These are phyloP conservation scores for Epichloe elymi DNA, from an alignment of 2,329 filamentous ascomycete species.

Conservation along the genomic window DNA sequence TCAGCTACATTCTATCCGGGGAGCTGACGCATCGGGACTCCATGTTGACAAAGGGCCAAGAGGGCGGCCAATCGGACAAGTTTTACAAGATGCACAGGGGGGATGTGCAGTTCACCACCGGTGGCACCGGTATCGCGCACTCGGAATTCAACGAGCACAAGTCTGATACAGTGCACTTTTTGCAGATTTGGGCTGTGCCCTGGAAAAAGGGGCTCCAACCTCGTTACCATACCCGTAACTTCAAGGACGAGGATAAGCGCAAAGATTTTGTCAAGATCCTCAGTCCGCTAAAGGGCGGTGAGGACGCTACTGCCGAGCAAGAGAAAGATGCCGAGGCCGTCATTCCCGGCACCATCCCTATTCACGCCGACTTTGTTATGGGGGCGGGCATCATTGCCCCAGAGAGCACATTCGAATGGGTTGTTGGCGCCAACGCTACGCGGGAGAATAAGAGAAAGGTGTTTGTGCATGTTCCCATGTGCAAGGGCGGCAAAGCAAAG, in stretches of 20 bases:
- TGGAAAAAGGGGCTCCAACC: conserved; percentile 62
- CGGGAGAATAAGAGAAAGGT: conserved; percentile 52
- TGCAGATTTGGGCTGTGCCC: conserved; percentile 80
- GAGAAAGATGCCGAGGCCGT: conserved; percentile 51
- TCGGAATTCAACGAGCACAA: conserved; percentile 69
- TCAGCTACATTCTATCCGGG: conserved; percentile 68
- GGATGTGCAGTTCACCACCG: conserved; percentile 82
- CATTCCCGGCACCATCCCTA: conserved; percentile 58
- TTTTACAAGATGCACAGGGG: conserved; percentile 63
- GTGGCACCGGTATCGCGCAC: conserved; percentile 70
- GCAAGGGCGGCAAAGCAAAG: conserved; percentile 59
- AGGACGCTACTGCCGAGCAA: conserved; percentile 44
- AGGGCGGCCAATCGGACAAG: conserved; percentile 44
- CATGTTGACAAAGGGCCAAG: conserved; percentile 59
- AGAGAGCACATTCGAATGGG: conserved; percentile 55
- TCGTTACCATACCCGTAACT: conserved; percentile 62
- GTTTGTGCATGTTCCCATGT: conserved; percentile 71
- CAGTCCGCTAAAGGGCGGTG: conserved; percentile 57
- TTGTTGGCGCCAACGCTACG: conserved; percentile 46
- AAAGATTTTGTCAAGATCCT: conserved; percentile 62
- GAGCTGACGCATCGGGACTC: conserved; percentile 80
- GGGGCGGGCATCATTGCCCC: conserved; percentile 60
- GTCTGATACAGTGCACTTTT: conserved; percentile 61
- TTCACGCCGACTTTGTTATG: conserved; percentile 79
- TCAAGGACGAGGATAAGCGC: conserved; percentile 59